These are phyloP conservation scores for Jimgerdemannia flammicorona DNA, from an alignment of 192 early-diverging fungal genomes.

Conservation along the genomic window DNA sequence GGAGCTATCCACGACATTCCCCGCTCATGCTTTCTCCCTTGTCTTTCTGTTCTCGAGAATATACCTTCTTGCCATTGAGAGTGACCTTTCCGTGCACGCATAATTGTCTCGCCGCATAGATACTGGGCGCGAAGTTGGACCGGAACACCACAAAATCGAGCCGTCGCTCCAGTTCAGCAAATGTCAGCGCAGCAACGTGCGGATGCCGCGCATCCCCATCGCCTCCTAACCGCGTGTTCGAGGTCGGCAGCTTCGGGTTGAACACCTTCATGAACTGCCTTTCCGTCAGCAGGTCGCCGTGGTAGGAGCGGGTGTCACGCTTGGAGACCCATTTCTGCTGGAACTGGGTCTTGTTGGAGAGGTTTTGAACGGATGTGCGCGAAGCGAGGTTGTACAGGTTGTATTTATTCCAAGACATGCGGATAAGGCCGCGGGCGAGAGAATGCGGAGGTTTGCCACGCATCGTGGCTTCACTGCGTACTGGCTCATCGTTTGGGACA, in stretches of 20 bases:
- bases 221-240: conserved; percentile 46
- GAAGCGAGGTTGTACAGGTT: conserved; percentile 83
- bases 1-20: neutral
- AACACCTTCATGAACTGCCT: conserved; percentile 74
- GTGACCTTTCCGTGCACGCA: conserved; percentile 85
- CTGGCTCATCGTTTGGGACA: no score
- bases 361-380: conserved; percentile 47
- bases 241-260: conserved; percentile 66
- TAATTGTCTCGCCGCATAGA: conserved; percentile 80
- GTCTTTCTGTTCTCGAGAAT: no score
- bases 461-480: neutral
- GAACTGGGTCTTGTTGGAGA: conserved; percentile 68
- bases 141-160: conserved; percentile 94
- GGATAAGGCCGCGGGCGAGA: conserved; percentile 62
- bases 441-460: conserved; percentile 31
- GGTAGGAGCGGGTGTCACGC: conserved; percentile 88
- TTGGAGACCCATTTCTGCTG: conserved; percentile 96
- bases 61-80: conserved; percentile 86
- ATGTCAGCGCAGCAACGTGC: conserved; percentile 72
- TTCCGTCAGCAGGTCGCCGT: conserved; percentile 89
- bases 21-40: neutral
- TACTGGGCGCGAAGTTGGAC: conserved; percentile 82
- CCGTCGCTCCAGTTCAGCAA: conserved; percentile 85
- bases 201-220: conserved; percentile 48
- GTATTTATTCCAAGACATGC: conserved; percentile 95